phyloP scores from a whole-genome alignment of 768 basidiomycete species.

The Phaeotremella skinneri region DNA sequence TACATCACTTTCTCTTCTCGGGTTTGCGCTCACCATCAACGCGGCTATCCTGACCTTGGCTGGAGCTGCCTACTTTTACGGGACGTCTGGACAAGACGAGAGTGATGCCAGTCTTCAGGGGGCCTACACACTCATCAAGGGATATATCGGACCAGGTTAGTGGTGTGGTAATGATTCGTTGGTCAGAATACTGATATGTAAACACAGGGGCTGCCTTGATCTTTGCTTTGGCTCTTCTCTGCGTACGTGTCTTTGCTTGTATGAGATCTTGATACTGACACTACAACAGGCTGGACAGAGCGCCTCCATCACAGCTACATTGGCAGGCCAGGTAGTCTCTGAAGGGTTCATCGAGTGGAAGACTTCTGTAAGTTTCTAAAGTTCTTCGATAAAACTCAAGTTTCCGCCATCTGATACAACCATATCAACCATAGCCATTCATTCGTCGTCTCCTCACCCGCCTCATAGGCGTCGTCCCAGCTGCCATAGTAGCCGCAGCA shows the following conservation, averaged over 20 bases:
- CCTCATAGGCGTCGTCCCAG: constrained; percentile 74
- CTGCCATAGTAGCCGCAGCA: constrained; percentile 71
- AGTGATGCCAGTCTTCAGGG: constrained; percentile 75
- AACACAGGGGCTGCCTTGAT: constrained; percentile 74
- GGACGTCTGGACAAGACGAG: constrained; percentile 45
- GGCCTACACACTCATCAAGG: constrained; percentile 71
- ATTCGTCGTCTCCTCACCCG: constrained; percentile 80
- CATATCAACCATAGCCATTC: constrained; percentile 38
- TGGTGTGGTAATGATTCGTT: not conserved
- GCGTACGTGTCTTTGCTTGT: constrained; percentile 45
- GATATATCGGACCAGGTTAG: constrained; percentile 66
- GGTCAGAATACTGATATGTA: too few species aligned
- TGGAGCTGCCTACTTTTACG: constrained; percentile 74
- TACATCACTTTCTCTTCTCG: constrained; percentile 64
- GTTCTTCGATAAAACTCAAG: not conserved
- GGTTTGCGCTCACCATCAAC: constrained; percentile 85
- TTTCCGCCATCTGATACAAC: not conserved
- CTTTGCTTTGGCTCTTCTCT: constrained; percentile 81
- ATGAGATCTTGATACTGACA: constrained; percentile 1
- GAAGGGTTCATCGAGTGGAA: constrained; percentile 89
- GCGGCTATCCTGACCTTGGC: constrained; percentile 75
- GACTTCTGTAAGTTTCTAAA: constrained; percentile 56
- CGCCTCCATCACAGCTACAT: constrained; percentile 81
- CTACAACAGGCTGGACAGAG: constrained; percentile 68
- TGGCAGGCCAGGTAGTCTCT: constrained; percentile 83